Base-by-base conservation (phyloP, 768 basidiomycete genomes). In the Lactarius psammicola region DNA sequence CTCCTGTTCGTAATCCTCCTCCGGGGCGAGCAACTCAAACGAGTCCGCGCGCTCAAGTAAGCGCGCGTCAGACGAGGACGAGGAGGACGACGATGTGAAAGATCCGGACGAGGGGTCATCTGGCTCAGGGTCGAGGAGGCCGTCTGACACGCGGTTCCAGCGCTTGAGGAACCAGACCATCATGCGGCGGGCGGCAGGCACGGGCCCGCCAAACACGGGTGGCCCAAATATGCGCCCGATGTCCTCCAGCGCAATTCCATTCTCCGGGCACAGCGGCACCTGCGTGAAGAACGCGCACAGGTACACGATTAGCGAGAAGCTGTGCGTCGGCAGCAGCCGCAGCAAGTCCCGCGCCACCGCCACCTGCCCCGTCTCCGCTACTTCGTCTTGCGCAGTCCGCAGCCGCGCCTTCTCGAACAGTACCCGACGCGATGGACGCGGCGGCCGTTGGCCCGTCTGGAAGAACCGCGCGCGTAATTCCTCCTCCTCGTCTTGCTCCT, bases 261-360 rank as follows among this genome's bases (percentile, higher is more conserved):
- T 85, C 53, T 81, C 81, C 1, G 82, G 79, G 61, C 78, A 81
- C 8, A 82, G 74, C 2, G 81, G 83, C 0, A 84, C 72, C 68
- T 85, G 83, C 1, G 80, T 80, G 70, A 84, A 82, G 71, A 84
- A 83, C 6, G 76, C 76, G 60, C 79, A 75, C 38, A 84, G 76
- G 69, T 84, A 82, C 46, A 75, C 70, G 56, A 84, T 75, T 4
- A 83, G 73, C 38, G 77, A 77, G 65, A 81, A 75, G 60, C 77
- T 73, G 15, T 75, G 68, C 1, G 74, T 74, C 1, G 82, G 80
- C 6, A 85, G 77, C 54, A 86, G 77, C 8, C 81, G 80, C n/a
- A 86, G 77, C 59, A 85, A 71, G 69, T 81, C 75, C 63, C 81
- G 81, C 17, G 83, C 82, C 31, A 76, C 75, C 17, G 75, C 68